A percentile compares a stretch with the other conserved stretches of the same genome.
Conservation (phyloP, 306 rosid species). For the Lablab purpureus region DNA sequence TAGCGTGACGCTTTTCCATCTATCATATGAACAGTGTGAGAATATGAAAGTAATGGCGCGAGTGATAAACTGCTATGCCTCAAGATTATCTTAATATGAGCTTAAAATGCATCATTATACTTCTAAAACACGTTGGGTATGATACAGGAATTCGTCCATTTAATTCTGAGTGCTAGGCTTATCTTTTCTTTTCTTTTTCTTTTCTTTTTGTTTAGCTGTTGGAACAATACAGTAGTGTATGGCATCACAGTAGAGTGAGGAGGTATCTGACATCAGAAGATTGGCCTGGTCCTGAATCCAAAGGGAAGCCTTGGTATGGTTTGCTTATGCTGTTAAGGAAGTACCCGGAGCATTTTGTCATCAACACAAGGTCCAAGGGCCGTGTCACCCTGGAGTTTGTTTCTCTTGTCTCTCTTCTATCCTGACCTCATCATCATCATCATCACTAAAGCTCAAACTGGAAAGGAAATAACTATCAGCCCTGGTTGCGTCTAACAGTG, state of each 20-base stretch:
- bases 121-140: conserved; percentile 22
- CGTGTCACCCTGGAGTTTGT: conserved; percentile 85
- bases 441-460: not conserved
- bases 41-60: conserved; percentile 4
- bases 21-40: not conserved
- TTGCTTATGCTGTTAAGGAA: conserved; percentile 91
- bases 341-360: conserved; percentile 98
- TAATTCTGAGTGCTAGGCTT: conserved; percentile 15
- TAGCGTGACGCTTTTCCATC: not conserved
- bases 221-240: conserved; percentile 75
- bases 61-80: not conserved
- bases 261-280: conserved; percentile 90
- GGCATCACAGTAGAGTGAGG: conserved; percentile 92
- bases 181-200: not conserved
- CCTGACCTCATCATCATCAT: conserved; percentile 46
- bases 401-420: conserved; percentile 91
- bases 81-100: conserved; percentile 13
- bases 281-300: conserved; percentile 89
- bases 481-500: not conserved
- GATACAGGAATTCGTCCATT: not conserved
- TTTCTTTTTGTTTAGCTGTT: conserved; percentile 64
- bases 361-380: conserved; percentile 96
- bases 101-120: conserved; percentile 28
- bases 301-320: conserved; percentile 98
- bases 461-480: not conserved